Evolutionary conservation across 2,329 filamentous ascomycete species (phyloP).

Genomic region (Apiospora malaysiana): DNA sequence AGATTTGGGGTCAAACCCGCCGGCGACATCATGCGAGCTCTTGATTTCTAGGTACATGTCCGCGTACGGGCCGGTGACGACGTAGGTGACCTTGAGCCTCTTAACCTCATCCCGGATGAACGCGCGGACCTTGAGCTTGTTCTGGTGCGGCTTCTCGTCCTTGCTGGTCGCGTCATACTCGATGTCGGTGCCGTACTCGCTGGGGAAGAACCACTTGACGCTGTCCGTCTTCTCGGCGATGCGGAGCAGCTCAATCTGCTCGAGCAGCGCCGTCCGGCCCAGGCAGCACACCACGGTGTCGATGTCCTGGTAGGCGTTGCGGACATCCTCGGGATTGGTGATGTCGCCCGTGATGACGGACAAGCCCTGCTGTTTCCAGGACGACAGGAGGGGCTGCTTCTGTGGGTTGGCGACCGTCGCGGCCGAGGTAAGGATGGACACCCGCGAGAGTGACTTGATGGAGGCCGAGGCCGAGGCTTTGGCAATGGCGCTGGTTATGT

Average conservation of each 20-base stretch:
- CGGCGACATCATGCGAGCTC: conserved; percentile 48
- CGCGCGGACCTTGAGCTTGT: conserved; percentile 65
- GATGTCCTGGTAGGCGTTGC: conserved; percentile 57
- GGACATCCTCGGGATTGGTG: conserved; percentile 53
- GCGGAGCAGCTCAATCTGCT: conserved; percentile 60
- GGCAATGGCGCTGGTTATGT: conserved; percentile 40
- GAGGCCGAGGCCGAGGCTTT: conserved; percentile 35
- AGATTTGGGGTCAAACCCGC: conserved; percentile 62
- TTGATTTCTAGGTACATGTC: conserved; percentile 57
- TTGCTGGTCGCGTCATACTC: conserved; percentile 59
- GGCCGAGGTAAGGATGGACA: conserved; percentile 61
- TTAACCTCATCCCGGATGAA: conserved; percentile 52
- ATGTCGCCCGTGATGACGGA: conserved; percentile 60
- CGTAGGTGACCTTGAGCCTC: conserved; percentile 60
- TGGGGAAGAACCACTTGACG: conserved; percentile 64
- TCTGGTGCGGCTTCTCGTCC: conserved; percentile 65
- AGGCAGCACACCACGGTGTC: conserved; percentile 66
- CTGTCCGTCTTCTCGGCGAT: conserved; percentile 55
- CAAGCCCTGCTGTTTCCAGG: conserved; percentile 50
- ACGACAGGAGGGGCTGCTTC: conserved; percentile 54
- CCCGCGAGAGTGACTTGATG: conserved; percentile 33
- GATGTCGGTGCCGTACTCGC: conserved; percentile 64
- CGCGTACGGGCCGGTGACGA: conserved; percentile 67
- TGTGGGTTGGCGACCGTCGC: conserved; percentile 48
- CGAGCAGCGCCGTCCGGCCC: conserved; percentile 59